These are phyloP conservation scores for Hypoxylon fuscum DNA, from an alignment of 495 filamentous ascomycete genomes.

Conservation along the genomic window DNA sequence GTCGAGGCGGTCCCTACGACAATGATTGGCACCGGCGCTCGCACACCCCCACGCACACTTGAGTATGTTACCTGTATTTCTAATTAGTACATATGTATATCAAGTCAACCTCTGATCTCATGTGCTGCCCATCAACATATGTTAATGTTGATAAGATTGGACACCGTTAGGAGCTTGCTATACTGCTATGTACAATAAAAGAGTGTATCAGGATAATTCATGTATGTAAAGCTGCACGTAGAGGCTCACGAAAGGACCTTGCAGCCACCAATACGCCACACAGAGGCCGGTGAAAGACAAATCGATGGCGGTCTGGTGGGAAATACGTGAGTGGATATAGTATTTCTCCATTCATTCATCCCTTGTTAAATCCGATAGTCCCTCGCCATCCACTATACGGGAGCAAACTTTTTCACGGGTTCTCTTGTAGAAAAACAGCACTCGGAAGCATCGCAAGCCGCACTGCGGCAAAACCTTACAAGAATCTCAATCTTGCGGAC, in stretches of 20 bases:
- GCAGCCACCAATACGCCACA: constrained; percentile 27
- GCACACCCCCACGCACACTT: constrained; percentile 1
- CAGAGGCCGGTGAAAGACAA: constrained; percentile 18
- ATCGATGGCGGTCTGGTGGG: constrained; percentile 12
- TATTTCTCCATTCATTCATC: constrained; percentile 7
- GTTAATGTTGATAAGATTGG: no score
- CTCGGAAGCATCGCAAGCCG: constrained; percentile 3
- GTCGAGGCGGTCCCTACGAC: constrained; percentile 8
- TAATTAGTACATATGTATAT: not conserved
- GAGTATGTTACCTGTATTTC: not conserved
- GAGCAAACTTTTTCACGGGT: not conserved
- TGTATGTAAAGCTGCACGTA: not conserved
- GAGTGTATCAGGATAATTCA: no score
- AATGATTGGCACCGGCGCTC: constrained; percentile 4
- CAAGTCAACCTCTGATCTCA: not conserved
- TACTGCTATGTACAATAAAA: no score
- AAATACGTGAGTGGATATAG: constrained; percentile 1
- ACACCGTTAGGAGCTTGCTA: no score
- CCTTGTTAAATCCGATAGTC: constrained; percentile 16
- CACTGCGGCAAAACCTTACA: no score
- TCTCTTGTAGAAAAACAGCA: no score
- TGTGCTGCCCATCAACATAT: no score
- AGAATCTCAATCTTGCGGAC: constrained; percentile 2
- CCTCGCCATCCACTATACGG: not conserved
- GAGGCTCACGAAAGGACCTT: constrained; percentile 25